Evolutionary conservation across 2,329 filamentous ascomycete species (phyloP), one percentile per base, ranked within the genome.

Genomic region (Aspergillus calidoustus): DNA sequence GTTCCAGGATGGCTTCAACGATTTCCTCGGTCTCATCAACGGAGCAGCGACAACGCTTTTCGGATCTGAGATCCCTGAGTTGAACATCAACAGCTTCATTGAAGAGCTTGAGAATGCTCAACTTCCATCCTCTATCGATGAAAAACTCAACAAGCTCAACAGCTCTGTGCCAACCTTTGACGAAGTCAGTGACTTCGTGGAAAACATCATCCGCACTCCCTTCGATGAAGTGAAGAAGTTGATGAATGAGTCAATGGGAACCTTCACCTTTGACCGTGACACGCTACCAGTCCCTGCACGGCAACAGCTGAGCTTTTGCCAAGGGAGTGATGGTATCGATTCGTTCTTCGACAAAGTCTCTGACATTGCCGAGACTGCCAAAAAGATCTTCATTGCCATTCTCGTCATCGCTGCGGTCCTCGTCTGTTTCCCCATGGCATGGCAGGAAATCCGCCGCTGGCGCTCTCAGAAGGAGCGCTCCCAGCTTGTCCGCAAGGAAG

Each of bases 211-310:
- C 59, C 83, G 87, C 2, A 79, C 89, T 1, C 95, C 95, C 0
- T 98, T 99, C 75, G 85, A 94, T 69, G 81, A 92, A 64, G 87
- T 97, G 70, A 91, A 91, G 69, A 80, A 84, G 64, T 81, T 90
- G 51, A 85, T 99, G 71, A 90, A 92, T 66, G 79, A 88, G 15
- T 88, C 84, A 38, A 85, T 95, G 71, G 85, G 87, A 54, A 84
- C 81, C 64, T 98, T 93, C 82, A 84, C 82, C 34, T 96, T 98
- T 74, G 87, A 97, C 73, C 84, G 88, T 17, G 86, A 86, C 13
- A 78, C 90, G 9, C 94, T 99, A 69, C 92, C 93, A 0, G 84
- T 97, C 3, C 93, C 95, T 1, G 81, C 89, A 69, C 97, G 96
- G 80, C 85, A 96, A 76, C 81, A 87, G 43, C 82, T 99, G 57